These are phyloP conservation scores for Phytophthora colocasiae DNA, from an alignment of 352 stramenopile genomes.

Conservation along the genomic window DNA sequence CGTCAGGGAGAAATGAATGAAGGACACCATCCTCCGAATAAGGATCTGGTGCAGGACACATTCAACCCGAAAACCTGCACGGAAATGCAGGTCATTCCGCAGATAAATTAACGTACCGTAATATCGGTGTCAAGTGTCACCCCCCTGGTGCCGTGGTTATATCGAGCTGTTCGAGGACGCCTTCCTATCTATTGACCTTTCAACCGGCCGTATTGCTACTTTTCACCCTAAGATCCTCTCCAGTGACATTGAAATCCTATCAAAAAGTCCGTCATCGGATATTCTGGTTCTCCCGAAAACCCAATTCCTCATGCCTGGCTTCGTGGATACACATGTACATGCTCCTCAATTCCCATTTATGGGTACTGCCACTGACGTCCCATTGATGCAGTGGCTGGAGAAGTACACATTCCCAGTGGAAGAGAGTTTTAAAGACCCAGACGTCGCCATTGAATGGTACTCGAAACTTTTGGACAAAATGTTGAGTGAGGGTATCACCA, in stretches of 20 bases:
- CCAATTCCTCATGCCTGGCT: constrained; percentile 89
- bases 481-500: constrained; percentile 88
- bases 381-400: constrained; percentile 92
- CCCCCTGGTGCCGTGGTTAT: too few relatives aligned
- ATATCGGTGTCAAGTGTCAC: too few relatives aligned
- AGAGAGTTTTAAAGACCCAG: constrained; percentile 61
- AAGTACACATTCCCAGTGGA: constrained; percentile 94
- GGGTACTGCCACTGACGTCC: constrained; percentile 90
- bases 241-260: constrained; percentile 32
- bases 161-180: constrained; percentile 56
- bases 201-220: constrained; percentile 41
- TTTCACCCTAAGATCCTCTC: constrained; percentile 49
- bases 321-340: constrained; percentile 93
- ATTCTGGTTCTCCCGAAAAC: constrained; percentile 30
- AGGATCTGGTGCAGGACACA: too few relatives aligned
- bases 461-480: constrained; percentile 70
- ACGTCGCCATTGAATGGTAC: constrained; percentile 72
- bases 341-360: constrained; percentile 91
- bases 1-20: too few relatives aligned
- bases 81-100: too few relatives aligned
- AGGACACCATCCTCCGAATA: too few relatives aligned
- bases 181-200: constrained; percentile 46
- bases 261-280: background rate
- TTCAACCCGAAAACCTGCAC: too few relatives aligned
- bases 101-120: too few relatives aligned